Percentiles rank a stretch among this genome's conserved stretches.
phyloP scores from a whole-genome alignment of 176 grass and related monocot species.

The Rhynchospora tenuis region DNA sequence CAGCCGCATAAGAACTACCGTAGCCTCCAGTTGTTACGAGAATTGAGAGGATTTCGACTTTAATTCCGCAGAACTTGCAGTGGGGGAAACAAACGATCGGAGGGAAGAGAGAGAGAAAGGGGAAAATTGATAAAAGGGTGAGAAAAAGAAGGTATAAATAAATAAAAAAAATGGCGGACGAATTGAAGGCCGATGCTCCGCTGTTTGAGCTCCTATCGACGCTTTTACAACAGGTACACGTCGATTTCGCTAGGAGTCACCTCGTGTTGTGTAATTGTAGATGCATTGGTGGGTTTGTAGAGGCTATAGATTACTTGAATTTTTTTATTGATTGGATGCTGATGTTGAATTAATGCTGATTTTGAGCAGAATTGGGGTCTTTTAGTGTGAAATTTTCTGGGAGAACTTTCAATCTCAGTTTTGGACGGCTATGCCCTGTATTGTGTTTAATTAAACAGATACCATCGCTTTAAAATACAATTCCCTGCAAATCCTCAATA shows the following conservation, averaged over 20 bases:
- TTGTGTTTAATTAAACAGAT: neutral
- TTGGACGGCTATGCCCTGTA: neutral
- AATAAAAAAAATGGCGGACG: conserved; percentile 53
- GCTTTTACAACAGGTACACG: conserved; percentile 71
- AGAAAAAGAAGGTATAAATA: conserved; percentile 5
- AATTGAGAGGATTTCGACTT: neutral
- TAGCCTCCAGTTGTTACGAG: neutral
- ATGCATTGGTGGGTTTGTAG: neutral
- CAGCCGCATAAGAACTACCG: neutral
- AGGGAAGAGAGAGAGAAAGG: neutral
- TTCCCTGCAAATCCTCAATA: neutral
- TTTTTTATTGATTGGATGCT: neutral
- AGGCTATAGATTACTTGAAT: neutral
- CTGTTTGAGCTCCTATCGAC: conserved; percentile 78
- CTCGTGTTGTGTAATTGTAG: neutral
- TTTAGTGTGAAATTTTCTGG: neutral
- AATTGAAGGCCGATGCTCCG: conserved; percentile 55
- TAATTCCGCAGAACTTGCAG: neutral
- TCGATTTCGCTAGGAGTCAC: neutral
- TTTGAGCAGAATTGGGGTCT: neutral
- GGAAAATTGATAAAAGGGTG: neutral
- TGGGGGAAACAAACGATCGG: neutral
- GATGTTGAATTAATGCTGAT: neutral
- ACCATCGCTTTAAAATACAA: neutral
- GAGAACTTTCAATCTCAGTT: neutral